These are phyloP conservation scores for Liquidambar formosana DNA, from an alignment of 164 flowering plant genomes.

Conservation along the genomic window DNA sequence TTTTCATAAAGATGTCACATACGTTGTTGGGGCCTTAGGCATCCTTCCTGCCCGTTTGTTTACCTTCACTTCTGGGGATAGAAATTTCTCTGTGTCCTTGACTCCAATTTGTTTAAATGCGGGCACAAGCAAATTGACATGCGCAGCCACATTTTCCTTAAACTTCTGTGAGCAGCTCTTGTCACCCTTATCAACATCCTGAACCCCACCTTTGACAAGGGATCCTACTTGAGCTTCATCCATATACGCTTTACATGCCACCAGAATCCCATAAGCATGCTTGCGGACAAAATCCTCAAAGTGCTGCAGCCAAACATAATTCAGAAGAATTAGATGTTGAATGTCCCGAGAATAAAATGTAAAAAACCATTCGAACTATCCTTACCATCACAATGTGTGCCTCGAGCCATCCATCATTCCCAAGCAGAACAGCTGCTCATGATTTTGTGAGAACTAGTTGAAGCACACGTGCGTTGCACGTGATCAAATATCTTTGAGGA, in stretches of 20 bases:
- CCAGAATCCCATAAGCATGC: constrained; percentile 53
- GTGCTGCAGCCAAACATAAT: constrained; percentile 47
- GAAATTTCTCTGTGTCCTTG: constrained; percentile 43
- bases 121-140: constrained; percentile 39
- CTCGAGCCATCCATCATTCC: too few species aligned
- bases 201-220: constrained; percentile 51
- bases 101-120: constrained; percentile 50
- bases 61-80: constrained; percentile 2
- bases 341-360: too few species aligned
- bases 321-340: too few species aligned
- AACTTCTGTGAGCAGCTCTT: constrained; percentile 45
- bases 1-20: too few species aligned
- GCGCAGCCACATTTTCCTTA: constrained; percentile 30
- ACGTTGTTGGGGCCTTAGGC: too few species aligned
- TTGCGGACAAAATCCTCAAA: constrained; percentile 67
- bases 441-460: too few species aligned
- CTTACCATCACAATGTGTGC: too few species aligned
- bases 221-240: constrained; percentile 76
- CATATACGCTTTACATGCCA: constrained; percentile 73
- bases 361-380: too few species aligned
- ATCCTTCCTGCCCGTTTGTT: neutral
- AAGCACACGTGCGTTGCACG: too few species aligned
- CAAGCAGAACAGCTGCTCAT: too few species aligned
- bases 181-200: constrained; percentile 50
- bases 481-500: too few species aligned